Conservation (phyloP, 73 alveolate species). For the Uronychia binucleata region DNA sequence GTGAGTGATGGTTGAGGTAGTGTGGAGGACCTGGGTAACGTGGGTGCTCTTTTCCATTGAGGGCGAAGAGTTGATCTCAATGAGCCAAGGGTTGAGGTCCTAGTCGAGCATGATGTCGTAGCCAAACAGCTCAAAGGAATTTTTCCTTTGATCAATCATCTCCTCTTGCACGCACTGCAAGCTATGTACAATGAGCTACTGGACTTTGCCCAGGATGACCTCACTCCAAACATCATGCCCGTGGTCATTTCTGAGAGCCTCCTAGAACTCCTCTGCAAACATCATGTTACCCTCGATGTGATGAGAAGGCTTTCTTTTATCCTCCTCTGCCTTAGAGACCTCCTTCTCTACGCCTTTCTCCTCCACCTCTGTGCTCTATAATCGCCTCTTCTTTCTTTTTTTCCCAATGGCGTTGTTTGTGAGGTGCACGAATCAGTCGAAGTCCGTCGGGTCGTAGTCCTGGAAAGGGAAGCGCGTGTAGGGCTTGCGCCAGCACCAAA, state of each 20-base stretch:
- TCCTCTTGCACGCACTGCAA: constrained; percentile 90
- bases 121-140: constrained; percentile 94
- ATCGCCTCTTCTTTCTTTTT: constrained; percentile 62
- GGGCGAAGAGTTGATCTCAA: constrained; percentile 91
- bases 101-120: constrained; percentile 95
- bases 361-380: too few relatives aligned
- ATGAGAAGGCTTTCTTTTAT: too few relatives aligned
- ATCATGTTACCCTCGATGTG: constrained; percentile 99
- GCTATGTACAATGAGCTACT: constrained; percentile 80
- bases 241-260: constrained; percentile 71
- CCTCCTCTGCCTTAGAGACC: too few relatives aligned
- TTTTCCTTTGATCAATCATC: constrained; percentile 84
- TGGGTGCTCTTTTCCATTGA: constrained; percentile 93
- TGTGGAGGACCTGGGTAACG: constrained; percentile 86
- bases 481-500: constrained; percentile 93
- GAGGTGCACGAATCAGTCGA: constrained; percentile 93
- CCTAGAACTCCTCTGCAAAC: constrained; percentile 83
- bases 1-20: too few relatives aligned
- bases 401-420: constrained; percentile 97
- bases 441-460: constrained; percentile 88
- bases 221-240: constrained; percentile 94
- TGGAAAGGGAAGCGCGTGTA: constrained; percentile 96
- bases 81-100: constrained; percentile 84
- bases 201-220: constrained; percentile 79
- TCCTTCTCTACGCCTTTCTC: too few relatives aligned